Evolutionary conservation across 2,329 filamentous ascomycete species (phyloP).

Genomic region (Juglanconis sp.): DNA sequence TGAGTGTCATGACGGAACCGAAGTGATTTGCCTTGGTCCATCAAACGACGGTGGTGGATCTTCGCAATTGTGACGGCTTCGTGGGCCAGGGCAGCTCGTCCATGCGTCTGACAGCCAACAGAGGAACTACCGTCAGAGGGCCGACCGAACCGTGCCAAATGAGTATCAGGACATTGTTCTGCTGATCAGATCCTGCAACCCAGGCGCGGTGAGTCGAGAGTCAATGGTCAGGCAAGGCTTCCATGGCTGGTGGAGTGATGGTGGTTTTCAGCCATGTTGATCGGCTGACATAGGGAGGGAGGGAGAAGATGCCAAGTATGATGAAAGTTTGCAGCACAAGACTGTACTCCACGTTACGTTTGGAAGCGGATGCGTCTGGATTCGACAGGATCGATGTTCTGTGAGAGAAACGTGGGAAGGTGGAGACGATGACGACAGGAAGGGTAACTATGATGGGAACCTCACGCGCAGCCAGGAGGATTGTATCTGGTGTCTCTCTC

Average conservation of each 20-base stretch:
- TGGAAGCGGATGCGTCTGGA: too few species aligned
- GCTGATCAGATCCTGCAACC: not conserved
- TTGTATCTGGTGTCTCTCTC: too few species aligned
- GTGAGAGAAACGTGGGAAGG: not conserved
- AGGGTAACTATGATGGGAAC: too few species aligned
- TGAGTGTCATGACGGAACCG: not conserved
- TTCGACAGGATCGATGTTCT: not conserved
- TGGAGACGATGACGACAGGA: conserved; percentile 3
- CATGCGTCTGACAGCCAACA: not conserved
- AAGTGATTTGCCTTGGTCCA: not conserved
- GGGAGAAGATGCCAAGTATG: not conserved
- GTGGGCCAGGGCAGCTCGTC: not conserved
- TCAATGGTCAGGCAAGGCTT: not conserved
- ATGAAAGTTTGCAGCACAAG: not conserved
- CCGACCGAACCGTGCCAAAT: not conserved
- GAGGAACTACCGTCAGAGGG: not conserved
- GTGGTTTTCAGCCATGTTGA: not conserved
- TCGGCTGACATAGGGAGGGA: not conserved
- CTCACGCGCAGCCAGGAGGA: too few species aligned
- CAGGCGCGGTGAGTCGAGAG: not conserved
- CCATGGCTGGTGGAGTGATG: not conserved
- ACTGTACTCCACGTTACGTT: not conserved
- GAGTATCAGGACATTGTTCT: not conserved
- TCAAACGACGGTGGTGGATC: not conserved
- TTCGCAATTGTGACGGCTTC: not conserved